These are phyloP conservation scores for Xylaria sp. DNA, from an alignment of 2,329 filamentous ascomycete species.

Conservation along the genomic window DNA sequence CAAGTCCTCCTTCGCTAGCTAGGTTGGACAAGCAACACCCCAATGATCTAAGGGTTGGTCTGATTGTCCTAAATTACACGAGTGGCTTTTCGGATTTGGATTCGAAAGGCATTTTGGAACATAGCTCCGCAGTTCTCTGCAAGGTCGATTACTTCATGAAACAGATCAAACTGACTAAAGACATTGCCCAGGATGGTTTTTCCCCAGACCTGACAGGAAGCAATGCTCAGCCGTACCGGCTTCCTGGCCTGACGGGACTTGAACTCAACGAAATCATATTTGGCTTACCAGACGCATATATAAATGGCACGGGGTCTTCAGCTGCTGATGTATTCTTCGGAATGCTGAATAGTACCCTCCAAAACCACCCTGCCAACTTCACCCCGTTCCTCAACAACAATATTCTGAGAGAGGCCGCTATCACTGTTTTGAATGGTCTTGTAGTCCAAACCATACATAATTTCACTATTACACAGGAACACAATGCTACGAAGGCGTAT, in stretches of 20 bases:
- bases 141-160: background rate
- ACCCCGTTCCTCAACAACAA: background rate
- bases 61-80: background rate
- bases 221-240: background rate
- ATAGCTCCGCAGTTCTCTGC: background rate
- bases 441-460: background rate
- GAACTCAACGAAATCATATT: background rate
- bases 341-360: background rate
- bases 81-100: too few relatives aligned
- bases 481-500: background rate
- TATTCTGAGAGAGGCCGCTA: background rate
- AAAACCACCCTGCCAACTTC: background rate
- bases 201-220: background rate
- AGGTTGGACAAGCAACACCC: background rate
- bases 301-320: too few relatives aligned
- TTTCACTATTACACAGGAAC: too few relatives aligned
- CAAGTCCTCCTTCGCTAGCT: background rate
- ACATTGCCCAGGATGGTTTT: background rate
- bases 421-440: background rate
- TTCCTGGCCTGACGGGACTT: background rate
- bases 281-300: background rate
- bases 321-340: too few relatives aligned
- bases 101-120: too few relatives aligned
- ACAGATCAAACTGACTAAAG: background rate
- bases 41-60: background rate